These are phyloP conservation scores for Teunomyces cretensis DNA, from an alignment of 805 yeast genomes.

Conservation along the genomic window DNA sequence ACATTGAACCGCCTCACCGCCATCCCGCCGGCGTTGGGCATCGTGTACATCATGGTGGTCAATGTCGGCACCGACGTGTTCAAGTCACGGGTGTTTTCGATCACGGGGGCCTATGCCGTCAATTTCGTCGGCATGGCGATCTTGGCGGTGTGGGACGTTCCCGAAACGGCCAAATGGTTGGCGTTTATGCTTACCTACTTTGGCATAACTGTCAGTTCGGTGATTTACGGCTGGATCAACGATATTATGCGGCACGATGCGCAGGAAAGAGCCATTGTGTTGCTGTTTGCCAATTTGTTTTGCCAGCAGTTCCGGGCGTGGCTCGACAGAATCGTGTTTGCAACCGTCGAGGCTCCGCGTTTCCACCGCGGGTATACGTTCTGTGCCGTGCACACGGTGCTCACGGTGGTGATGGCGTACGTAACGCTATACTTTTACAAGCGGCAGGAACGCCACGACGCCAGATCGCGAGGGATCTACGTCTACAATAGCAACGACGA, in stretches of 20 bases:
- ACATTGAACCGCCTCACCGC: conserved; percentile 28
- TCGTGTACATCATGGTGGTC: conserved; percentile 46
- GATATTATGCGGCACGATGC: conserved; percentile 22
- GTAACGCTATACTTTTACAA: conserved; percentile 22
- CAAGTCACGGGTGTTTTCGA: conserved; percentile 51
- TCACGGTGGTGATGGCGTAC: conserved; percentile 15
- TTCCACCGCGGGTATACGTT: conserved; percentile 21
- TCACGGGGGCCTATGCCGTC: conserved; percentile 44
- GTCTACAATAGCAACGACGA: conserved; percentile 13
- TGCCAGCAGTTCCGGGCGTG: conserved; percentile 23
- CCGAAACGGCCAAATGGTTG: conserved; percentile 24
- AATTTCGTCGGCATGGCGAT: conserved; percentile 20
- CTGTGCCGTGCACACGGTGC: conserved; percentile 13
- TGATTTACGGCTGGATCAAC: conserved; percentile 23
- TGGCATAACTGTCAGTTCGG: conserved; percentile 22
- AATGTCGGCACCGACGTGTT: conserved; percentile 54
- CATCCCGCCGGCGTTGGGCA: conserved; percentile 59
- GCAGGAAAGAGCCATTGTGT: conserved; percentile 20
- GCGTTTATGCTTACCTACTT: conserved; percentile 24
- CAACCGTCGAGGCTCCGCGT: conserved; percentile 21
- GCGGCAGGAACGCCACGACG: conserved; percentile 17
- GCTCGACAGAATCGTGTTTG: conserved; percentile 19
- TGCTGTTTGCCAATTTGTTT: conserved; percentile 20
- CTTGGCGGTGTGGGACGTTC: conserved; percentile 23
- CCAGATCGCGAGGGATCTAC: conserved; percentile 19